phyloP scores from a whole-genome alignment of 495 filamentous ascomycete genomes.

The Antarctomyces pellizariae region DNA sequence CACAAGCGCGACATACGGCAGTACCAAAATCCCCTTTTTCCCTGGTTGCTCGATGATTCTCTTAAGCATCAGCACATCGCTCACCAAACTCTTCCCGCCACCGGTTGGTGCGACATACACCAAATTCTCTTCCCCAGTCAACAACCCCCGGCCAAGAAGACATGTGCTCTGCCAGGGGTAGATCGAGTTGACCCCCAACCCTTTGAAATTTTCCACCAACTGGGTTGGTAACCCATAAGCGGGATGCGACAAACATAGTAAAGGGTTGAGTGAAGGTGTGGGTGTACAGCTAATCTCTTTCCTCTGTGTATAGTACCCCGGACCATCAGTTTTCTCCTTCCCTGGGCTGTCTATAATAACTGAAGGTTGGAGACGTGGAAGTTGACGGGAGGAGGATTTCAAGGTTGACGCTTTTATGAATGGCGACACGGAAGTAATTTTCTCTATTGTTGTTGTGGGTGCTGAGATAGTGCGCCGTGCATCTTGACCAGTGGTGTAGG shows the following conservation, averaged over 20 bases:
- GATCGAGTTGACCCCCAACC: slow-evolving; percentile 39
- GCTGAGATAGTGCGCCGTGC: too few relatives aligned
- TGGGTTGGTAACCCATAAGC: slow-evolving; percentile 37
- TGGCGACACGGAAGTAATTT: too few relatives aligned
- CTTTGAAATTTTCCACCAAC: slow-evolving; percentile 39
- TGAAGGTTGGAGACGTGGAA: slow-evolving; percentile 19
- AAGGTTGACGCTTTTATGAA: too few relatives aligned
- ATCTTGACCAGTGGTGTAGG: too few relatives aligned
- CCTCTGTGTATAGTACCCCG: slow-evolving; percentile 25
- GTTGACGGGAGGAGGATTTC: too few relatives aligned
- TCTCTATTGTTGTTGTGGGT: too few relatives aligned
- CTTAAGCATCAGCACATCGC: slow-evolving; percentile 53
- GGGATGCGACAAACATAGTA: slow-evolving; percentile 36
- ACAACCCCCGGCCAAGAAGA: slow-evolving; percentile 39
- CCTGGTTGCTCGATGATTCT: slow-evolving; percentile 38
- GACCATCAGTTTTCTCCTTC: too few relatives aligned
- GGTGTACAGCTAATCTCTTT: slow-evolving; percentile 21
- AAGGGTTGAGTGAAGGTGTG: slow-evolving; percentile 27
- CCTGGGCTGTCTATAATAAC: slow-evolving; percentile 8
- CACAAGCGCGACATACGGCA: slow-evolving; percentile 65
- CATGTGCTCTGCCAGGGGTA: slow-evolving; percentile 76
- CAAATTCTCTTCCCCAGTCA: slow-evolving; percentile 41
- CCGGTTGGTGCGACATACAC: slow-evolving; percentile 75
- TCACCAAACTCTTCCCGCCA: slow-evolving; percentile 59
- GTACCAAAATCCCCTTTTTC: slow-evolving; percentile 51